These are phyloP conservation scores for Coemansia sp. DNA, from an alignment of 192 early-diverging fungal species.

Conservation along the genomic window DNA sequence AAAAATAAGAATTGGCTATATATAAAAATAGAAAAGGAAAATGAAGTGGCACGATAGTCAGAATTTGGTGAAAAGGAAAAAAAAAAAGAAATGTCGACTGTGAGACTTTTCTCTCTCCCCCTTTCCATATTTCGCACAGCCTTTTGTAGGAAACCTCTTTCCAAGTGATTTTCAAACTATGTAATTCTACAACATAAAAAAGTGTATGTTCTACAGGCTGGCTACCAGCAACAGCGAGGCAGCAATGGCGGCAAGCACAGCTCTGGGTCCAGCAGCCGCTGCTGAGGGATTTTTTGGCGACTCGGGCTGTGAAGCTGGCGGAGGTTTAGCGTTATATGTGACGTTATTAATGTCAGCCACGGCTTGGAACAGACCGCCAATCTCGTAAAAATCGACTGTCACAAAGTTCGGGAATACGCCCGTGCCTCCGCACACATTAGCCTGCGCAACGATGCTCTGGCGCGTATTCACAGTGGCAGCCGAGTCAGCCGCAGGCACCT, in stretches of 20 bases:
- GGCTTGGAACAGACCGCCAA: conserved; percentile 56
- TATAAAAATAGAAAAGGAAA: neutral
- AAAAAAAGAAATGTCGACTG: neutral
- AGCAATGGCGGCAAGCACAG: neutral
- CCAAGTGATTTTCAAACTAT: neutral
- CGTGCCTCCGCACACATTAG: conserved; percentile 53
- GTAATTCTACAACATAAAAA: no score
- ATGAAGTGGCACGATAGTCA: neutral
- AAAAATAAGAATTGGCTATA: neutral
- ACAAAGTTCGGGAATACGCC: conserved; percentile 66
- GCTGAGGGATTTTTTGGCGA: neutral
- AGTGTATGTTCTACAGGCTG: neutral
- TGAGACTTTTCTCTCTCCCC: neutral
- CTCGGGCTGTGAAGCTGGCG: neutral
- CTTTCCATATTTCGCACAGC: neutral
- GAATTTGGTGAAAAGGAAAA: neutral
- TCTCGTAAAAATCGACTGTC: conserved; percentile 75
- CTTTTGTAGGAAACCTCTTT: neutral
- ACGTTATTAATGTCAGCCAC: conserved; percentile 62
- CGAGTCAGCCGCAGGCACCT: conserved; percentile 58
- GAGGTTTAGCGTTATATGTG: neutral
- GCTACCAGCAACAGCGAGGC: conserved; percentile 10
- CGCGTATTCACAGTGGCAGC: conserved; percentile 61
- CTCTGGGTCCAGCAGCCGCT: neutral
- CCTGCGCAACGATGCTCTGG: conserved; percentile 58